Percentiles rank a stretch among this genome's conserved stretches.
These are phyloP conservation scores for Lichtheimia corymbifera DNA, from an alignment of 371 early-diverging fungal species.

Conservation along the genomic window DNA sequence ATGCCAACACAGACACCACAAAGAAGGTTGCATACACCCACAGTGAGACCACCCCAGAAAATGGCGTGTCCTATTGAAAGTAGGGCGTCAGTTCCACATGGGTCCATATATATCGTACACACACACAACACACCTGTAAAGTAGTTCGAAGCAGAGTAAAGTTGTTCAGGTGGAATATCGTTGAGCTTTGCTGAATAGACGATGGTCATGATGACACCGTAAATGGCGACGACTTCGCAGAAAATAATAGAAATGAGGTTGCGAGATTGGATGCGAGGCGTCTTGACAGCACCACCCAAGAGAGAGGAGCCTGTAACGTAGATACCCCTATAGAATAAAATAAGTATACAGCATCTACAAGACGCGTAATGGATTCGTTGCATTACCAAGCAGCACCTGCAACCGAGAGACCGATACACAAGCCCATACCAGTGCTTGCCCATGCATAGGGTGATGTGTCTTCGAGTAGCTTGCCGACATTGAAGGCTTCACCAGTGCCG, in stretches of 20 bases:
- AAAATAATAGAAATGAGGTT: slow-evolving; percentile 98
- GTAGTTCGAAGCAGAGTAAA: slow-evolving; percentile 60
- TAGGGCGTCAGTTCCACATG: background rate
- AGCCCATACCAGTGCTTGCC: slow-evolving; percentile 83
- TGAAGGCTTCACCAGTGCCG: slow-evolving; percentile 83
- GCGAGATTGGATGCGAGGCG: slow-evolving; percentile 94
- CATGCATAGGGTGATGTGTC: slow-evolving; percentile 88
- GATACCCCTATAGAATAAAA: slow-evolving; percentile 77
- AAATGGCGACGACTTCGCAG: slow-evolving; percentile 98
- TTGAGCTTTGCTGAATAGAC: slow-evolving; percentile 87
- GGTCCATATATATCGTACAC: background rate
- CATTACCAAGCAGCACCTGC: slow-evolving; percentile 95
- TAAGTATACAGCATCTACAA: slow-evolving; percentile 1
- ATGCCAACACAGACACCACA: slow-evolving; percentile 96
- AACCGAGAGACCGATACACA: slow-evolving; percentile 89
- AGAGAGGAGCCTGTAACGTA: slow-evolving; percentile 90
- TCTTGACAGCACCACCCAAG: slow-evolving; percentile 90
- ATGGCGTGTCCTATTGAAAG: slow-evolving; percentile 71
- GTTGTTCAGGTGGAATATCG: slow-evolving; percentile 45
- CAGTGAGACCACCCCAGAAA: slow-evolving; percentile 97
- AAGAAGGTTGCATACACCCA: slow-evolving; percentile 90
- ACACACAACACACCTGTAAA: slow-evolving; percentile 46
- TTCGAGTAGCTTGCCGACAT: slow-evolving; percentile 79
- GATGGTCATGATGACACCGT: slow-evolving; percentile 97
- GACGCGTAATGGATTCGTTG: background rate